Percentiles rank a stretch among this genome's conserved stretches.
These are phyloP conservation scores for Clarireedia sp. DNA, from an alignment of 2,329 filamentous ascomycete species.

Conservation along the genomic window DNA sequence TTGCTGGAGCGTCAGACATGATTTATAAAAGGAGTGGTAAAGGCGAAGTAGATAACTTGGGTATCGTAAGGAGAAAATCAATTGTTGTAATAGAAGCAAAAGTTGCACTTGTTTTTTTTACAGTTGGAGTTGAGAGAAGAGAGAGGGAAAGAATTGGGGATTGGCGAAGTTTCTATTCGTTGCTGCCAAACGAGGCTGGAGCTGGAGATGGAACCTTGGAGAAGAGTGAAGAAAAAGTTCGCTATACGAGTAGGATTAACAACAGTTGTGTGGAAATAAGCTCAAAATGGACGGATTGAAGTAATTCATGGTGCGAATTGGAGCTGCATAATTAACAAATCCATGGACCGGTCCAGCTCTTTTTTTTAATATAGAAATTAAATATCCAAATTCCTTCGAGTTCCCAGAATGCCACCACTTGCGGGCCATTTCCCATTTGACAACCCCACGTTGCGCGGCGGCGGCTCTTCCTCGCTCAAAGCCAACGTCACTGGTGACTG, in stretches of 20 bases:
- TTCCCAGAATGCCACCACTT: not conserved
- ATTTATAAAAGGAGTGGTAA: not conserved
- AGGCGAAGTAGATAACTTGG: too few species aligned
- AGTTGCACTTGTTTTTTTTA: not conserved
- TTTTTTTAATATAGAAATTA: too few species aligned
- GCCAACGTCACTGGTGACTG: not conserved
- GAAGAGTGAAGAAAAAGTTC: conserved; percentile 7
- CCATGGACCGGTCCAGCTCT: too few species aligned
- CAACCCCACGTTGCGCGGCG: not conserved
- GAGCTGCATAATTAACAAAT: too few species aligned
- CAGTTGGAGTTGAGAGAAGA: not conserved
- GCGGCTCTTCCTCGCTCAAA: not conserved
- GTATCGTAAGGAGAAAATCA: not conserved
- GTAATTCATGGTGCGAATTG: too few species aligned
- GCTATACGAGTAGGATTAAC: not conserved
- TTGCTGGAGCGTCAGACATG: conserved; percentile 20
- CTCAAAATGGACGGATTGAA: too few species aligned
- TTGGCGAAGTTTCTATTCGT: conserved; percentile 7
- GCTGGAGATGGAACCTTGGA: conserved; percentile 7
- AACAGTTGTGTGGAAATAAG: too few species aligned
- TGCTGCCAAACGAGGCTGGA: conserved; percentile 6
- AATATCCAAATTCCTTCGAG: too few species aligned
- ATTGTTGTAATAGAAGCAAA: conserved; percentile 11
- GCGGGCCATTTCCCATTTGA: not conserved
- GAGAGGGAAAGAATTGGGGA: not conserved